Percentiles rank a stretch among this genome's conserved stretches.
Conservation (phyloP, 345 rosid species). For the Xanthoceras sorbifolium region DNA sequence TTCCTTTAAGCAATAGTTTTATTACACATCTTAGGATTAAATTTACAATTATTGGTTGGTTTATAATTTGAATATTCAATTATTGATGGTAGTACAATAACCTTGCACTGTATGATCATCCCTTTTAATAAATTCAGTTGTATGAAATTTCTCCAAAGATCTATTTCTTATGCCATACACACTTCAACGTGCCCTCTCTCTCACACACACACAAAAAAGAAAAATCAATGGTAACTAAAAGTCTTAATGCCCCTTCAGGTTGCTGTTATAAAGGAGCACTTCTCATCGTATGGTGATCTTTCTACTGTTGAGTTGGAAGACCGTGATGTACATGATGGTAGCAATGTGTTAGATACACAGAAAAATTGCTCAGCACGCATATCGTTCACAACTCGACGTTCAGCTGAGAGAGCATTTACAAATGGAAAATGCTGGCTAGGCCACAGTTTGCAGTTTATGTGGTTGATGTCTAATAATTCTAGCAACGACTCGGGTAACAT, state of each 20-base stretch:
- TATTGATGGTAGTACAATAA: background rate
- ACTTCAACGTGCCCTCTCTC: background rate
- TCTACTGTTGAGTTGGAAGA: conserved; percentile 71
- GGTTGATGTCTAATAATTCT: conserved; percentile 55
- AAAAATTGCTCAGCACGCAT: conserved; percentile 52
- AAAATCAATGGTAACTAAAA: conserved; percentile 21
- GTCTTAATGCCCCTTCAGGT: conserved; percentile 43
- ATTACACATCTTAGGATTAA: background rate
- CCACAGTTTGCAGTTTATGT: conserved; percentile 61
- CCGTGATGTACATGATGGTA: conserved; percentile 34
- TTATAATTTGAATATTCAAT: background rate
- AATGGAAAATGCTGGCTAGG: conserved; percentile 86
- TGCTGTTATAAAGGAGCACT: conserved; percentile 66
- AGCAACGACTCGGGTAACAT: conserved; percentile 31
- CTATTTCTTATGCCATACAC: background rate
- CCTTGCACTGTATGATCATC: background rate
- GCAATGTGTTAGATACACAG: conserved; percentile 34
- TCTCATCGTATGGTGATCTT: conserved; percentile 74
- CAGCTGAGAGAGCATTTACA: conserved; percentile 83
- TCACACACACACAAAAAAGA: background rate
- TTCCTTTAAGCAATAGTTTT: background rate
- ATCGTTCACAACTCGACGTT: conserved; percentile 55
- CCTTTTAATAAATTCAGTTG: background rate
- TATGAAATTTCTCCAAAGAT: background rate
- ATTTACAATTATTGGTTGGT: background rate